Evolutionary conservation across 2,329 filamentous ascomycete species (phyloP).

Genomic region (Lizonia empirigonia): DNA sequence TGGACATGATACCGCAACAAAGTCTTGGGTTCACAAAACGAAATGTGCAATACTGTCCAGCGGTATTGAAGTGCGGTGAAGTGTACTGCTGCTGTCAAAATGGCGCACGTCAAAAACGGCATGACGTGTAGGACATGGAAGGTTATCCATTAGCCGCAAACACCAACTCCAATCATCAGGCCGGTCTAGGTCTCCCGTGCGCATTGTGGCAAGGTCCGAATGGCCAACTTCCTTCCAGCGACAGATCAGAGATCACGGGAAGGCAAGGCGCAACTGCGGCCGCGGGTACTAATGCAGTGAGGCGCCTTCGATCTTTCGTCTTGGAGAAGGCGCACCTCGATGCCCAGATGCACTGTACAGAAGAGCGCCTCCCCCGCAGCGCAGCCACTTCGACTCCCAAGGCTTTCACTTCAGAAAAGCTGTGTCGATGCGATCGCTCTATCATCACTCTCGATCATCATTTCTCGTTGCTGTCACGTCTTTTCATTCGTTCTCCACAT

Average conservation of each 20-base stretch:
- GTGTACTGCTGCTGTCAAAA: background rate
- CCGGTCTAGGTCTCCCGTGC: conserved; percentile 12
- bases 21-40: background rate
- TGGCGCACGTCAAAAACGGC: background rate
- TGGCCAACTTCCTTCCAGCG: conserved; percentile 6
- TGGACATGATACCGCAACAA: background rate
- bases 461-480: background rate
- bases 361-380: conserved; percentile 9
- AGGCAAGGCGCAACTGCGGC: conserved; percentile 10
- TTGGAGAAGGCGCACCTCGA: conserved; percentile 10
- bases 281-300: conserved; percentile 9
- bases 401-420: conserved; percentile 1
- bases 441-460: background rate
- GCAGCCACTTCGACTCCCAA: conserved; percentile 5
- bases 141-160: conserved; percentile 10
- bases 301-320: conserved; percentile 5
- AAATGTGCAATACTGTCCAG: background rate
- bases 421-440: conserved; percentile 14
- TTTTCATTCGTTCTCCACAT: conserved; percentile 8
- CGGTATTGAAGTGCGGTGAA: background rate
- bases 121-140: conserved; percentile 14
- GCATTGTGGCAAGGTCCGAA: conserved; percentile 16
- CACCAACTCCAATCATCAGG: conserved; percentile 15
- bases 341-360: conserved; percentile 2
- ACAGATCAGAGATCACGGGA: conserved; percentile 11